Base-by-base conservation (phyloP, 2,329 filamentous ascomycete genomes). In the Tolypocladium sp. region DNA sequence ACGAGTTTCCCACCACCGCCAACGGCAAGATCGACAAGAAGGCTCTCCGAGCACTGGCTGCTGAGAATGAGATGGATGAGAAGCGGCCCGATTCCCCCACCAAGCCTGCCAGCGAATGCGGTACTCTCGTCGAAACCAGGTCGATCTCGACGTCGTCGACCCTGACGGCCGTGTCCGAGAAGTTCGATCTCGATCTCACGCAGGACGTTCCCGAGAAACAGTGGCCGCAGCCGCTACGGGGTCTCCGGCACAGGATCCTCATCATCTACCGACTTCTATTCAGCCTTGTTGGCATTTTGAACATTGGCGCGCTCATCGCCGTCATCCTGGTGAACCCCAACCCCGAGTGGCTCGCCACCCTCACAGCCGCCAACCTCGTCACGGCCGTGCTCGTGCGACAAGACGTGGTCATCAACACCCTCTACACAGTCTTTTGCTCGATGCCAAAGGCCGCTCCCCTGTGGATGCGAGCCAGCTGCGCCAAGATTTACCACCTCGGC, bases 1-100 rank as follows among this genome's bases (percentile, higher is more conserved):
- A 71, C 0, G 68, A 70, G 3, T 73, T 85, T 33, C 79, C 81
- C 0, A 71, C 80, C 30, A 84, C 82, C 0, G 63, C 74, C 2
- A 84, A 85, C 60, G 82, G 82, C 52, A 85, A 85, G 68, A 76
- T 82, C 51, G 78, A 85, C 68, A 83, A 82, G 71, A 71, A 69
- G 27, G 68, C 70, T 6, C 75, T 85, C 4, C 69, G 67, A 9
- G 65, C 67, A 12, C 63, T 77, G 35, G 74, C 71, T 33, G 55
- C 60, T 59, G 59, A 59, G 54, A 52, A 60, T 55, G 58, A 51
- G 42, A 15, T 35, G 20, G 57, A 56, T 49, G 42, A 61, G 22
- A 55, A 55, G 51, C 49, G 46, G 8, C 60, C 61, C 27, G 17
- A 5, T 12, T 46, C 60, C 3, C 42, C 52, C 17, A 17, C 17